Base-by-base conservation (phyloP, 306 rosid genomes). In the Inga laurina region DNA sequence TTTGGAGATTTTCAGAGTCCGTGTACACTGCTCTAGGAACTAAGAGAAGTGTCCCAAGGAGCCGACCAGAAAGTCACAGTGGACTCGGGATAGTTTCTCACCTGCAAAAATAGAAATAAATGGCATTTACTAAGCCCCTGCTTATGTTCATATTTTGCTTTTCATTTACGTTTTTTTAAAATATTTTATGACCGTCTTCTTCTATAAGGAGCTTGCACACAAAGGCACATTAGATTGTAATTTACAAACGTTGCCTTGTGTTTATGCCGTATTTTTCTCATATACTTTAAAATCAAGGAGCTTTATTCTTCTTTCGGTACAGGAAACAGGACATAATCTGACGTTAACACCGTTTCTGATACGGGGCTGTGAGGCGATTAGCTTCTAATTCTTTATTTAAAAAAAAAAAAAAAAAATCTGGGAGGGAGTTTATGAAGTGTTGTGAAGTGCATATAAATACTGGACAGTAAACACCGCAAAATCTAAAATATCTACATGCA, bases 61-160 rank as follows among this genome's bases (percentile, higher is more conserved):
- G 65, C 76, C 61, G 39, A 80, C 72, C 30, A 32, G 69, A 45
- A 77, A 32, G 43, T 74, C 44, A 61, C 67, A 24, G 35, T 24
- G 35, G 35, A 24, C 15, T 22, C 16, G 34, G 67, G 16, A 61
- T 22, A 61, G 15, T 24, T 61, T 61, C 8, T 61, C 67, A 3
- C 67, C 67, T 11, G 35, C 35, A 22, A 61, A 61, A 61, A 24
- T 61, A 22, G 15, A 39, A 78, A 69, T 78, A 81, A 78, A 81
- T 87, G 87, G 85, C 81, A 87, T 22, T 77, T 73, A 57, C 10
- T 71, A 35, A 32, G 43, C 79, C 22, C 22, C 57, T 82, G 51
- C 76, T 5, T 82, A 27, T 52, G 48, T 57, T 44, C 14, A 67
- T 66, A 12, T 52, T 61, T 74, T 34, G 79, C 45, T 44, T 35